Evolutionary conservation across 2,329 filamentous ascomycete species (phyloP).

Genomic region (Arthrinium puccinioides): DNA sequence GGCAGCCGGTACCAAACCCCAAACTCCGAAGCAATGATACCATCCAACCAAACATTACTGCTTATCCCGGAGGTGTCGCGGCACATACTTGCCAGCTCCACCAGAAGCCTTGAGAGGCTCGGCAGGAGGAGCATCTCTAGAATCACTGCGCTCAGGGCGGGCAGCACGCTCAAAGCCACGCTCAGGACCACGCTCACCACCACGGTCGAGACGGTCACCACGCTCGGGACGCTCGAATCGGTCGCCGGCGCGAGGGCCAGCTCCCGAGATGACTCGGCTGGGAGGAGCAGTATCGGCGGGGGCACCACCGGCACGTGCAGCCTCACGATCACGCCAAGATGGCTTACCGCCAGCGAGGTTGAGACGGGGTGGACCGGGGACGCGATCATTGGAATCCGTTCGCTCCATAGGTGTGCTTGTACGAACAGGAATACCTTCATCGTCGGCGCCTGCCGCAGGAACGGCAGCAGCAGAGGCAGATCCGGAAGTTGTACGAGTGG

Average conservation of each 20-base stretch:
- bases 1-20: conserved; percentile 12
- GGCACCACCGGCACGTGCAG: conserved; percentile 33
- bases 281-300: conserved; percentile 11
- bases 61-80: conserved; percentile 34
- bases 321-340: conserved; percentile 55
- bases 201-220: no score
- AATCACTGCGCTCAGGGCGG: no score
- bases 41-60: conserved; percentile 16
- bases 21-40: conserved; percentile 21
- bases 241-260: not conserved
- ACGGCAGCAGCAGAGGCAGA: conserved; percentile 25
- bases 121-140: conserved; percentile 26
- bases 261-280: conserved; percentile 1
- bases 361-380: conserved; percentile 42
- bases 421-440: conserved; percentile 20
- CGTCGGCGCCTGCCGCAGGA: conserved; percentile 13
- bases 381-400: conserved; percentile 35
- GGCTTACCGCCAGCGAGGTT: conserved; percentile 36
- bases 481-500: conserved; percentile 16
- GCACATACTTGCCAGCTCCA: conserved; percentile 53
- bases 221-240: not conserved
- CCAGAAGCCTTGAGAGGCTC: conserved; percentile 47
- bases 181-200: not conserved
- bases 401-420: conserved; percentile 10
- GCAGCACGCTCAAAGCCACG: not conserved